Conservation (phyloP, 345 rosid genomes). For the Eucalyptus decipiens region DNA sequence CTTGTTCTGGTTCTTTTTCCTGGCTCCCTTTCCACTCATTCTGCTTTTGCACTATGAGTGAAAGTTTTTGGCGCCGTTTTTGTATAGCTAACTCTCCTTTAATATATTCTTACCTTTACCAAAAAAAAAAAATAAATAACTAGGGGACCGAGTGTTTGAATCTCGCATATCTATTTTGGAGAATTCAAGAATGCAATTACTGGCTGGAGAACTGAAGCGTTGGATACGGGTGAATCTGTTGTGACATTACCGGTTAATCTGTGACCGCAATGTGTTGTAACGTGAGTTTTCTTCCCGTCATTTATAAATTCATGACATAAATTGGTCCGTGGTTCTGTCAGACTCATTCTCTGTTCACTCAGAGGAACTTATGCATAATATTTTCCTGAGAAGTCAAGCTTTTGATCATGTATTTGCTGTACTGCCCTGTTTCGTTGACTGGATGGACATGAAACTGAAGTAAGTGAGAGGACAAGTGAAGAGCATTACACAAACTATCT, state of each 20-base stretch:
- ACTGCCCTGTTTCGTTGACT: neutral
- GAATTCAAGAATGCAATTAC: neutral
- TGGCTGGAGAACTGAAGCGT: neutral
- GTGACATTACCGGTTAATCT: neutral
- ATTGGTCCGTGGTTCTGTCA: neutral
- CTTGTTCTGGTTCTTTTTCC: too few relatives aligned
- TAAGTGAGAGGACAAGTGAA: neutral
- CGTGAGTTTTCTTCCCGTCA: neutral
- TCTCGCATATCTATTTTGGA: neutral
- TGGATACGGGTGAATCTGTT: neutral
- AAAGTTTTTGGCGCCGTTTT: too few relatives aligned
- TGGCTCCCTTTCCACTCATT: too few relatives aligned
- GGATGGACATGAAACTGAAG: neutral
- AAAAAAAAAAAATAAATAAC: too few relatives aligned
- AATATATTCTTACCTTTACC: too few relatives aligned
- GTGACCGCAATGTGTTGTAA: neutral
- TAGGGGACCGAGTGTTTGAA: neutral
- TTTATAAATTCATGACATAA: neutral
- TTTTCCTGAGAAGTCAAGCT: neutral
- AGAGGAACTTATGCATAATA: neutral
- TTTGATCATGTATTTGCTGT: neutral
- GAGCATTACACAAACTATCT: neutral
- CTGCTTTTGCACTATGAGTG: too few relatives aligned
- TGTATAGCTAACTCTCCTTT: too few relatives aligned
- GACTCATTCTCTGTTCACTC: neutral